Evolutionary conservation across 2,329 filamentous ascomycete species (phyloP).

Genomic region (Periconia macrospinosa): DNA sequence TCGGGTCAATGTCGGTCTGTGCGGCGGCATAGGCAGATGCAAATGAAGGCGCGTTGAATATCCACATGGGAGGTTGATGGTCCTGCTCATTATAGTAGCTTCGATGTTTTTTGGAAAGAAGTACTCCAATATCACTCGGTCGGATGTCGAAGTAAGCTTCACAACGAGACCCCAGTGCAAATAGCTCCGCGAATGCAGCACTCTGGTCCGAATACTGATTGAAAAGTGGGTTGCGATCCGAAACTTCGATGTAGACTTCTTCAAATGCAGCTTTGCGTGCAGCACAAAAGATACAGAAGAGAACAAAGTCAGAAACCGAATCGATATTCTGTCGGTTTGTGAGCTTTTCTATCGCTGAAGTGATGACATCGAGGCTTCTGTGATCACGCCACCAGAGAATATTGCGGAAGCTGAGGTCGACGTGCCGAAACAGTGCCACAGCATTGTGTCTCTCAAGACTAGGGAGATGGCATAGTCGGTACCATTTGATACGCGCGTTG

Average conservation of each 20-base stretch:
- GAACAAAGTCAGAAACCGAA: constrained; percentile 54
- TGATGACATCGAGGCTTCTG: constrained; percentile 33
- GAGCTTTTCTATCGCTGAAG: constrained; percentile 27
- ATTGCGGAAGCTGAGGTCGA: constrained; percentile 26
- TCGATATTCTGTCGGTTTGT: constrained; percentile 25
- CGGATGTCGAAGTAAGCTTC: constrained; percentile 63
- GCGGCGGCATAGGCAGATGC: constrained; percentile 56
- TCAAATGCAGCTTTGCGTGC: constrained; percentile 60
- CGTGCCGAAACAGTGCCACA: constrained; percentile 35
- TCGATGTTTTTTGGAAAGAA: constrained; percentile 44
- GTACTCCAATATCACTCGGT: constrained; percentile 38
- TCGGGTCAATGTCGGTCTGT: constrained; percentile 56
- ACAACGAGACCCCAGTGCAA: constrained; percentile 65
- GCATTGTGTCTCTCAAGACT: constrained; percentile 25
- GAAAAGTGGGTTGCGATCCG: constrained; percentile 64
- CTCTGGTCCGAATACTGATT: constrained; percentile 65
- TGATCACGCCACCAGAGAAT: constrained; percentile 35
- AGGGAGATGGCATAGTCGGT: constrained; percentile 30
- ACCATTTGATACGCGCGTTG: constrained; percentile 37
- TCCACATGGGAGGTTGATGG: constrained; percentile 54
- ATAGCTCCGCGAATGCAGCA: constrained; percentile 65
- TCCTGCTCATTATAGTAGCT: constrained; percentile 45
- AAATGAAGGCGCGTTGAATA: constrained; percentile 53
- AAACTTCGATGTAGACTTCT: constrained; percentile 65
- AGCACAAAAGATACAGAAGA: constrained; percentile 60